Evolutionary conservation across 2,329 filamentous ascomycete species (phyloP), one percentile per base, ranked within the genome.

Genomic region (Trichophyton schoenleinii): DNA sequence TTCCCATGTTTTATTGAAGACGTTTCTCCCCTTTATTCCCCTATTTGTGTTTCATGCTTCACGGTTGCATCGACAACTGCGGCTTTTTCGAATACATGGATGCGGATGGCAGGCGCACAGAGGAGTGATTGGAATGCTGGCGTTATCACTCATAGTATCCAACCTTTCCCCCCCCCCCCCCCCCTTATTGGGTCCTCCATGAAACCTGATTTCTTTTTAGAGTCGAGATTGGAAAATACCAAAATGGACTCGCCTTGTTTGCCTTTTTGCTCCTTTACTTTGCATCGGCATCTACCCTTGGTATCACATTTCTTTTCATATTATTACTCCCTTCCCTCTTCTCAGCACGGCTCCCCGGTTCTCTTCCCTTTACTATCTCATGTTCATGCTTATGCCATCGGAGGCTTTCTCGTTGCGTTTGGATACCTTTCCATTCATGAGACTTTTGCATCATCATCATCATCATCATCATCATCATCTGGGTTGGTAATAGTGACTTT

Each of bases 401-500:
- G 52, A 18, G 52, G 52, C 52, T 36, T 36, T 36, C 31, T 55
- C 52, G 34, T n/a, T 31, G 15, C 52, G 31, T 55, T 55, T 36
- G 52, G 52, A 55, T 34, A 55, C 28, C 15, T 20, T 8, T 15
- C 52, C 28, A 34, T 55, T 15, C 20, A 7, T 25, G 28, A 55
- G 28, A 36, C 15, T 15, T 28, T 55, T 25, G 20, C 28, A 34
- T 55, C 28, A 18, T 22, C 52, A 28, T 53, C 48, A 55, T 55
- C 52, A 55, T 55, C 49, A 55, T 55, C 49, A 55, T 55, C 52
- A 55, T 55, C 52, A 55, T 55, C 28, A 55, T 55, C 52, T 34
- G 25, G 52, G 52, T 34, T 36, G 52, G 52, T 28, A 36, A 55
- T 55, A 34, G 13, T 36, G 31, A 38, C 34, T 38, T 38, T 44